These are phyloP conservation scores for Neckera pumila DNA, from an alignment of 225 moss, liverwort and hornwort species.

Conservation along the genomic window DNA sequence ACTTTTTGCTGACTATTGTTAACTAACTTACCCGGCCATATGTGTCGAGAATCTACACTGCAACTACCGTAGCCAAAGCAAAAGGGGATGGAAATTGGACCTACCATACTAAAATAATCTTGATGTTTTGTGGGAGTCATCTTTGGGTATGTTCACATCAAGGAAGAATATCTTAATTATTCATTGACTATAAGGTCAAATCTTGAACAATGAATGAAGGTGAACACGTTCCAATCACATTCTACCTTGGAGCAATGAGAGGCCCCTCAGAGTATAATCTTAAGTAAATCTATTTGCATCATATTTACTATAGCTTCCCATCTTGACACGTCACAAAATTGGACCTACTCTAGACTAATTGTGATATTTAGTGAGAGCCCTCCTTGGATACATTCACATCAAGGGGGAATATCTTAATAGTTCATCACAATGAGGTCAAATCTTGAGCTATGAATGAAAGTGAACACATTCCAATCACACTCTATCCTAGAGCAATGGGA, in stretches of 20 bases:
- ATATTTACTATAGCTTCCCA: too few species aligned
- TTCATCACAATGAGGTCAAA: neutral
- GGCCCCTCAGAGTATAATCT: neutral
- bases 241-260: rapidly evolving
- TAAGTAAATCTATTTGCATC: neutral
- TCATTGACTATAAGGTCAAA: neutral
- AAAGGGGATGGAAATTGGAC: neutral
- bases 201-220: neutral
- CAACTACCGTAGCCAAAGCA: neutral
- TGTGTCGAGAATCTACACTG: neutral
- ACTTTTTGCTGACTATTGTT: neutral
- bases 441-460: neutral
- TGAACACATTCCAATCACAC: neutral
- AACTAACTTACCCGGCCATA: neutral
- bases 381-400: neutral
- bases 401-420: neutral
- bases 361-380: too few species aligned
- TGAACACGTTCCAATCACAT: neutral
- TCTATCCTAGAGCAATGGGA: rapidly evolving
- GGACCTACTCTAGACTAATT: too few species aligned
- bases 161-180: neutral
- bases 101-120: neutral
- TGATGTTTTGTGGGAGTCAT: neutral
- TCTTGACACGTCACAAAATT: neutral
- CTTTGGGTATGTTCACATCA: neutral